Conservation (phyloP, 352 stramenopile species). For the Phytophthora citricola region DNA sequence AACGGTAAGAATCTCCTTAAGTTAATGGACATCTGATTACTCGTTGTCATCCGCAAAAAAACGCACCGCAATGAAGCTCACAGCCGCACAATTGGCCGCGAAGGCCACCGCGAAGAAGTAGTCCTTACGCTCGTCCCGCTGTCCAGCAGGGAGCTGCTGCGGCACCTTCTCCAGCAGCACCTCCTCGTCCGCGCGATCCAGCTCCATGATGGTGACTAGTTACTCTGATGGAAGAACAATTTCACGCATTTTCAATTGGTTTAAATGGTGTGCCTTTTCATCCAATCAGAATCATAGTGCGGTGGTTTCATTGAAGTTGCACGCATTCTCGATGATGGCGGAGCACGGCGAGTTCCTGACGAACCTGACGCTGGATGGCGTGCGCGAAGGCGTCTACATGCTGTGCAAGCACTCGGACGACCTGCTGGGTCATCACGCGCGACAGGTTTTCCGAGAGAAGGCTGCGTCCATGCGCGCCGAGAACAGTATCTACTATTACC, state of each 20-base stretch:
- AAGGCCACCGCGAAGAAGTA: constrained; percentile 72
- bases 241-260: constrained; percentile 9
- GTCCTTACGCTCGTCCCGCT: constrained; percentile 70
- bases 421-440: constrained; percentile 77
- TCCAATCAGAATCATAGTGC: constrained; percentile 28
- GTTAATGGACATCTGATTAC: constrained; percentile 27
- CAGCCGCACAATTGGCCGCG: constrained; percentile 57
- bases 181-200: constrained; percentile 66
- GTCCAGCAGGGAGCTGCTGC: constrained; percentile 29
- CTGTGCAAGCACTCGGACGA: constrained; percentile 87
- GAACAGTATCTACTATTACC: constrained; percentile 88
- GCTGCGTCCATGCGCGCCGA: constrained; percentile 79
- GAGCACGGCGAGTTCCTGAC: constrained; percentile 60
- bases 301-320: constrained; percentile 45
- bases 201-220: constrained; percentile 54
- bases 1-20: constrained; percentile 10
- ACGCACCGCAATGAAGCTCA: constrained; percentile 69
- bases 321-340: constrained; percentile 22
- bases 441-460: constrained; percentile 87
- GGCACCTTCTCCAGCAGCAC: constrained; percentile 66
- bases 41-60: background rate
- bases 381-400: constrained; percentile 83
- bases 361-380: constrained; percentile 80
- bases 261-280: constrained; percentile 18
- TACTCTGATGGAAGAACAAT: constrained; percentile 26